phyloP scores from a whole-genome alignment of 1,139 yeast genomes.

The Nakaseomyces delphensis region DNA sequence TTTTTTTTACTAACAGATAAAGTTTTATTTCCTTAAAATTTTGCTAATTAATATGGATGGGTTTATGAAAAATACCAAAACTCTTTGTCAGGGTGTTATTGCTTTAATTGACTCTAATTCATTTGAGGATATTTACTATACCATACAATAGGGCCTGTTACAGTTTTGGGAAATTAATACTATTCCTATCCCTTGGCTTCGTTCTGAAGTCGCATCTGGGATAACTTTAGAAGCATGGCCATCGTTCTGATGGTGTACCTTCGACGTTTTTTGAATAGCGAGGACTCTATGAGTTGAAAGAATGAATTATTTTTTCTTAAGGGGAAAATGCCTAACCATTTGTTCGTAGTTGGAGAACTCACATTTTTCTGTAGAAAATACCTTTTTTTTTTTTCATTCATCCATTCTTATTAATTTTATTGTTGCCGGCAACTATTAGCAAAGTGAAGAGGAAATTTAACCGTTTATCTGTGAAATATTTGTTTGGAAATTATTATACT shows the following conservation, averaged over 20 bases:
- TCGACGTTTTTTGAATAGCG: slow-evolving; percentile 18
- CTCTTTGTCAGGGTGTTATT: slow-evolving; percentile 61
- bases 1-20: slow-evolving; percentile 11
- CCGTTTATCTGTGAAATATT: background rate
- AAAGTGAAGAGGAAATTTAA: background rate
- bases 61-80: slow-evolving; percentile 30
- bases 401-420: background rate
- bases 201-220: slow-evolving; percentile 22
- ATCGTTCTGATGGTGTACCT: slow-evolving; percentile 24
- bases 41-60: background rate
- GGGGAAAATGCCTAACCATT: slow-evolving; percentile 11
- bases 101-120: slow-evolving; percentile 9
- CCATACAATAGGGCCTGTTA: slow-evolving; percentile 69
- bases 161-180: slow-evolving; percentile 84
- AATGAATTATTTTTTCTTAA: background rate
- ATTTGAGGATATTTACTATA: slow-evolving; percentile 1
- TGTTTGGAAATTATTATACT: background rate
- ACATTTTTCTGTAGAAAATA: slow-evolving; percentile 33
- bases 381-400: background rate
- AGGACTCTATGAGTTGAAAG: slow-evolving; percentile 58
- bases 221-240: slow-evolving; percentile 17
- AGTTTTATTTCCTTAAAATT: background rate
- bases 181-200: slow-evolving; percentile 46
- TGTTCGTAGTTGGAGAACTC: slow-evolving; percentile 71
- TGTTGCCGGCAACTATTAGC: background rate